Conservation (phyloP, 495 filamentous ascomycete species). For the Penicillium roqueforti region DNA sequence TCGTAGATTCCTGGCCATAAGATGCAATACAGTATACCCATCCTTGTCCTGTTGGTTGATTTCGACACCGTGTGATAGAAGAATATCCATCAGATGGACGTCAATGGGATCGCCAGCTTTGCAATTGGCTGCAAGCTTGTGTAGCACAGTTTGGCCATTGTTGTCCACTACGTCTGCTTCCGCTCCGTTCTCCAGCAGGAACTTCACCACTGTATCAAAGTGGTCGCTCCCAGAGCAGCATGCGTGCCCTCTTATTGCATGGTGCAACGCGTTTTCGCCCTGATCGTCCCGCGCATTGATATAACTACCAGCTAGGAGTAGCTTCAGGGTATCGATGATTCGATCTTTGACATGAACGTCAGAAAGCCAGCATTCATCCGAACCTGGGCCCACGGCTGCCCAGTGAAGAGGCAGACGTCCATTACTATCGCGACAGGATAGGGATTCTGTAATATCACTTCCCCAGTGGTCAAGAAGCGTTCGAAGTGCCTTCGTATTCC, state of each 20-base stretch:
- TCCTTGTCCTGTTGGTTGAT: conserved; percentile 9
- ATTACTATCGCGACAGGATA: conserved; percentile 10
- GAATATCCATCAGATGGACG: not conserved
- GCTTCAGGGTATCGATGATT: not conserved
- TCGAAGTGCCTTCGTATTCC: conserved; percentile 6
- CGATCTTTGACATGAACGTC: conserved; percentile 1
- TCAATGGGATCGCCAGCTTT: conserved; percentile 7
- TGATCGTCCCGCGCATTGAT: too few relatives aligned
- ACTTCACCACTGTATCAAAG: conserved; percentile 2
- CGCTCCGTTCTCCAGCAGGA: conserved; percentile 10
- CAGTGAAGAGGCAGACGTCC: conserved; percentile 17
- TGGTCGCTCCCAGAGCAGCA: conserved; percentile 3
- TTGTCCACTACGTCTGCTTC: conserved; percentile 7
- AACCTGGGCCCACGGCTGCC: conserved; percentile 8
- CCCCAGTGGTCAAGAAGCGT: not conserved
- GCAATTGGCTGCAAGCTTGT: conserved; percentile 9
- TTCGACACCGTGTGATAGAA: conserved; percentile 3
- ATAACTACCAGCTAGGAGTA: not conserved
- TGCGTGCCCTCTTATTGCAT: not conserved
- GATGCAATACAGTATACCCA: conserved; percentile 13
- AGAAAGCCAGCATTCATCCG: not conserved
- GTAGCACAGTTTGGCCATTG: conserved; percentile 14
- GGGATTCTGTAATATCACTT: not conserved
- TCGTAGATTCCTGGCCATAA: conserved; percentile 11
- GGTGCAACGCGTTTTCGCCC: not conserved